Evolutionary conservation across 768 basidiomycete genomes (phyloP), one percentile per base, ranked within the genome.

Genomic region (Chalciporus piperatus): DNA sequence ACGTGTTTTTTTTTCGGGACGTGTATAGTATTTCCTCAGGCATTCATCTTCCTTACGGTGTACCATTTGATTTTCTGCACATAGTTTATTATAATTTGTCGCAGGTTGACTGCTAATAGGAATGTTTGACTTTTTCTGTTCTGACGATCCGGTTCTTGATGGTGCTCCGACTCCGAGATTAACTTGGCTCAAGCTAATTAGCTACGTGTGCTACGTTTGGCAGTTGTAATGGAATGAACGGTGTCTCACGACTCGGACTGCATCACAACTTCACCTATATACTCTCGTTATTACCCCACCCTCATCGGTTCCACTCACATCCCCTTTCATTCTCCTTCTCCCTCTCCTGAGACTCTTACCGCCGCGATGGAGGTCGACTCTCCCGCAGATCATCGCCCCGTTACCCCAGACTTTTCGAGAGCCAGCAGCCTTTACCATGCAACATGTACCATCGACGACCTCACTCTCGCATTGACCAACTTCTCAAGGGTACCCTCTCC

Each of bases 401-500:
- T 63, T 17, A 76, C 80, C 4, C 81, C 79, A 38, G 75, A 76
- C 60, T 78, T 83, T 9, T 72, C 76, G n/a, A 56, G 78, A 52
- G 67, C 76, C 10, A 78, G 64, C 62, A 82, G 76, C 57, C 71
- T 81, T 32, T 67, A 81, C 66, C 72, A 76, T 61, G 76, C 79
- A 17, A 77, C 78, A 4, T 77, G 69, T 54, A 87, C 84, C 45
- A 83, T 92, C 66, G 87, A 93, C 72, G 87, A 92, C 68, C 74
- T 93, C 41, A 92, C 89, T 0, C 70, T 78, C 38, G 87, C 88
- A 4, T 67, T 93, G 54, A 74, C 81, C 46, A 82, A 83, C 65
- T 85, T 87, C 68, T 87, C 90, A 27, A 79, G 84, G 35, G 74
- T 82, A 17, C 79, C 83, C 1, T 88, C 89, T n/a, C 89, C 88